Evolutionary conservation across 2,329 filamentous ascomycete genomes (phyloP), one percentile per base, ranked within the genome.

Genomic region (Exophiala oligosperma): DNA sequence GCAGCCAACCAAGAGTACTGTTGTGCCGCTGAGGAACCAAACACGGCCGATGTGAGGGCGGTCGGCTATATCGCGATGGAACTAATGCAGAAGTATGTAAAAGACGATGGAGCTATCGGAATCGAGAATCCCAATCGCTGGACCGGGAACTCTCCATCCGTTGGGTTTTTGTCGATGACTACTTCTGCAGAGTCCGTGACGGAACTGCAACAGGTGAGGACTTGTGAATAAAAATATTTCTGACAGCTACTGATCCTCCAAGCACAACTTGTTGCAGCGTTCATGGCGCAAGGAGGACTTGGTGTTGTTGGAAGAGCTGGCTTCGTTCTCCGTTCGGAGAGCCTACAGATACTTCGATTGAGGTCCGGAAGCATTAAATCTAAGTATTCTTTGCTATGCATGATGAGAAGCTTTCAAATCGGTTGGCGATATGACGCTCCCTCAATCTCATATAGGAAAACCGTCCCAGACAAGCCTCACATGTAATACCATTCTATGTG

Each of bases 51-150:
- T 63, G 53, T 70, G 14, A 60, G 59, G 59, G 63, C 65, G 56
- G 56, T 71, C 35, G 59, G 65, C 43, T 52, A 38, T 26, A 69
- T 68, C 32, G 64, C 63, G 32, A 71, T 65, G 64, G 59, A 67
- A 57, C 62, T 71, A 43, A 71, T 72, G 66, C 62, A 71, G 56
- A 70, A 71, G 60, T 71, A 71, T 54, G 37, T 62, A 47, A 72
- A 71, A 62, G 65, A 69, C 47, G 65, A 72, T 62, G 63, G 67
- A 54, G 67, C 65, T 57, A 61, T 73, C 61, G 66, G 70, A 17
- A 65, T 72, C 26, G 66, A 72, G 43, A 65, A 71, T 65, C 54
- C 67, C 43, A 12, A 66, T 60, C 63, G 64, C 55, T 72, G 63
- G 68, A 59, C 62, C 56, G 32, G 3, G n/a, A 38, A 41, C 23